These are phyloP conservation scores for Euphorbia lathyris DNA, from an alignment of 345 rosid species.

Conservation along the genomic window DNA sequence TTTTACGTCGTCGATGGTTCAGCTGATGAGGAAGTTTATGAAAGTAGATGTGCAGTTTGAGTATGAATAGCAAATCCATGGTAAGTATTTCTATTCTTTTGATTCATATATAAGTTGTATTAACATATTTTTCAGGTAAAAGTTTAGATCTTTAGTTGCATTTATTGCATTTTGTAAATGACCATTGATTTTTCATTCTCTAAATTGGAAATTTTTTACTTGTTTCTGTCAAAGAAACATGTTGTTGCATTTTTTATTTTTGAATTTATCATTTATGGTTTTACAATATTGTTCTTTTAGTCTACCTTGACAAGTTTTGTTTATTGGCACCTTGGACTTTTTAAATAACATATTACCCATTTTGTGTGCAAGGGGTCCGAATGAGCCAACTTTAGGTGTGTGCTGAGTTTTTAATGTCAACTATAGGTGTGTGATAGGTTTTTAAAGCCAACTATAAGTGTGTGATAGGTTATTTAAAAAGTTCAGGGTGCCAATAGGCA, in stretches of 20 bases:
- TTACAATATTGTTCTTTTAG: too few species aligned
- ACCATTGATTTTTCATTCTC: slow-evolving; percentile 19
- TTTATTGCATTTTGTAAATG: slow-evolving; percentile 8
- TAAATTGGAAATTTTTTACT: slow-evolving; percentile 10
- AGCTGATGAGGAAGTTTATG: slow-evolving; percentile 71
- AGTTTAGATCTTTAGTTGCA: slow-evolving; percentile 4
- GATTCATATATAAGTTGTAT: slow-evolving; percentile 13
- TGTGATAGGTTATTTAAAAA: too few species aligned
- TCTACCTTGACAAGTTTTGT: too few species aligned
- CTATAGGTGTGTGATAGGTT: too few species aligned
- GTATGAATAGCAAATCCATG: slow-evolving; percentile 39
- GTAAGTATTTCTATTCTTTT: slow-evolving; percentile 18
- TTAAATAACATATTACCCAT: too few species aligned
- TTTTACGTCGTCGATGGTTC: slow-evolving; percentile 68
- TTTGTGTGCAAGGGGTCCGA: too few species aligned
- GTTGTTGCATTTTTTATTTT: slow-evolving; percentile 9
- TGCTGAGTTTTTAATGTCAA: too few species aligned
- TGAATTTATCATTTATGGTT: too few species aligned
- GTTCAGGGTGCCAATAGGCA: too few species aligned
- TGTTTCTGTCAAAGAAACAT: slow-evolving; percentile 4
- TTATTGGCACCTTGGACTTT: too few species aligned
- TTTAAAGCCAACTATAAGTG: too few species aligned
- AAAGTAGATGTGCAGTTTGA: slow-evolving; percentile 73
- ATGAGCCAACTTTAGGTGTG: too few species aligned
- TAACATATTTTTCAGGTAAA: slow-evolving; percentile 18